These are phyloP conservation scores for Wallemia hederae DNA, from an alignment of 1,284 basidiomycete species.

Conservation along the genomic window DNA sequence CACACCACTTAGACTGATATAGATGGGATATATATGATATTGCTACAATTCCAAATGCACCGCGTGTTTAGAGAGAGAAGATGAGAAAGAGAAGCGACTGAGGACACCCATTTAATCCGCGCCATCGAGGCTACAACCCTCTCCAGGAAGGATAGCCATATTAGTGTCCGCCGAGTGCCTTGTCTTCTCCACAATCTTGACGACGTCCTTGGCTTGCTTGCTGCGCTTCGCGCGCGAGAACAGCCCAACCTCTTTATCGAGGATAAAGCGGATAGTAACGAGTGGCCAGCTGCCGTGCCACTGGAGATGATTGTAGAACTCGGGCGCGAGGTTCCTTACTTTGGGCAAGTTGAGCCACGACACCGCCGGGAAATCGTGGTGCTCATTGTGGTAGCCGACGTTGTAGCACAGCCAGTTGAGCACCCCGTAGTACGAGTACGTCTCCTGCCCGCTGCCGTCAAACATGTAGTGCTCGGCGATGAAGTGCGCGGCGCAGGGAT, in stretches of 20 bases:
- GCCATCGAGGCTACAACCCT: neutral
- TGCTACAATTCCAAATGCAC: no score
- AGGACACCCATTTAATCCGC: neutral
- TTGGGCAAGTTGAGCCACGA: slow-evolving; percentile 82
- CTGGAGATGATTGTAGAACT: slow-evolving; percentile 72
- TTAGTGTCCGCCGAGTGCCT: no score
- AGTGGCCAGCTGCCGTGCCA: slow-evolving; percentile 76
- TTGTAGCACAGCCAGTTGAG: slow-evolving; percentile 86
- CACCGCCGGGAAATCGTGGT: slow-evolving; percentile 91
- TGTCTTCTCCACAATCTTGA: no score
- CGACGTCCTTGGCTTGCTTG: no score
- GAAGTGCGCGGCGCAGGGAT: slow-evolving; percentile 89
- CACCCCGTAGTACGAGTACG: slow-evolving; percentile 83
- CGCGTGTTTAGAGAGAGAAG: no score
- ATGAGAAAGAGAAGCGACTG: no score
- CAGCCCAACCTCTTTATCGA: slow-evolving; percentile 50
- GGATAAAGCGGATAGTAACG: slow-evolving; percentile 78
- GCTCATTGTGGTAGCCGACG: slow-evolving; percentile 95
- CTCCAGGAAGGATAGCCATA: neutral
- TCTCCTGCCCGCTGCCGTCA: slow-evolving; percentile 70
- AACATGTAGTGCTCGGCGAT: slow-evolving; percentile 90
- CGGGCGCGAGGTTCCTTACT: slow-evolving; percentile 51
- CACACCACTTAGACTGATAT: no score
- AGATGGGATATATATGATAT: no score
- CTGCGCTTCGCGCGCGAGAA: slow-evolving; percentile 23